Percentiles rank a stretch among this genome's conserved stretches.
phyloP scores from a whole-genome alignment of 2,329 filamentous ascomycete species.

The Claviceps sp. region DNA sequence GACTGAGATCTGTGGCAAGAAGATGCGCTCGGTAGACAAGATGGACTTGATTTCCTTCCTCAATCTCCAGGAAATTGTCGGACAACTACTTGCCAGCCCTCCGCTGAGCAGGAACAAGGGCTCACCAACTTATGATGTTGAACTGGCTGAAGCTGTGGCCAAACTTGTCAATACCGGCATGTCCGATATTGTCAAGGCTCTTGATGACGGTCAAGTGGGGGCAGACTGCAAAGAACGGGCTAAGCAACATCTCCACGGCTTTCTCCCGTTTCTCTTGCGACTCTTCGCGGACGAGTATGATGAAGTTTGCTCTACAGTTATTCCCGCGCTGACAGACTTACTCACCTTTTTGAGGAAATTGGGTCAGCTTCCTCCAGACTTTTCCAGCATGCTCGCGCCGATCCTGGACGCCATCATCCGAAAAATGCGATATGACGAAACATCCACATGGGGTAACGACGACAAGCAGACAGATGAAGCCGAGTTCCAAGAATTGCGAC shows the following conservation, averaged over 20 bases:
- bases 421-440: conserved; percentile 98
- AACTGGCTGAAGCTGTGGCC: conserved; percentile 86
- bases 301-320: conserved; percentile 91
- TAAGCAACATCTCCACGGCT: conserved; percentile 68
- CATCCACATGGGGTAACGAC: conserved; percentile 82
- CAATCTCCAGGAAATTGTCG: conserved; percentile 73
- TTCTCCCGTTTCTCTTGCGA: conserved; percentile 74
- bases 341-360: conserved; percentile 81
- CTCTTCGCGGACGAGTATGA: conserved; percentile 98
- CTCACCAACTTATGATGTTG: conserved; percentile 83
- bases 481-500: conserved; percentile 89
- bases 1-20: conserved; percentile 92
- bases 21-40: conserved; percentile 92
- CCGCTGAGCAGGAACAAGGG: conserved; percentile 65
- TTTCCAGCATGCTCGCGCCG: conserved; percentile 70
- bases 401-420: conserved; percentile 83
- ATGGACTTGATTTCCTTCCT: conserved; percentile 86
- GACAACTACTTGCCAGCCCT: conserved; percentile 72
- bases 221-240: conserved; percentile 58
- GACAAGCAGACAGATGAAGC: conserved; percentile 94
- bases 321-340: conserved; percentile 83
- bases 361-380: conserved; percentile 56
- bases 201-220: conserved; percentile 54
- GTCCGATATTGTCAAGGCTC: conserved; percentile 71
- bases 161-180: conserved; percentile 89